A percentile compares a stretch with the other conserved stretches of the same genome.
phyloP scores from a whole-genome alignment of 1,139 yeast species.

The Sugiyamaella novakii region DNA sequence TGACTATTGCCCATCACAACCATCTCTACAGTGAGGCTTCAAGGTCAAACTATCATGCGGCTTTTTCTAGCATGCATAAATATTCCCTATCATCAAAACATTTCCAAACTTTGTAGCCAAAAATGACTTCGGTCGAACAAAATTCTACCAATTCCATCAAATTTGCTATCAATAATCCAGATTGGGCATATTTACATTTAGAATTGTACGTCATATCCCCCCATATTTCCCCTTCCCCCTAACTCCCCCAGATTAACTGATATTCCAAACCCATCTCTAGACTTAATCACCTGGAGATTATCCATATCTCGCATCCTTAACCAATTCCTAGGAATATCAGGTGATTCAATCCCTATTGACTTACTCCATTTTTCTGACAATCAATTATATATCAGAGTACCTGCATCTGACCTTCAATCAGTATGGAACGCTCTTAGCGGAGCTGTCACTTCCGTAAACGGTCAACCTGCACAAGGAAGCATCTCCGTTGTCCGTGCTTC shows the following conservation, averaged over 20 bases:
- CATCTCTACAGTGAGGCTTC: background rate
- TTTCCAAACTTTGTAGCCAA: background rate
- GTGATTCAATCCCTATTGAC: conserved; percentile 49
- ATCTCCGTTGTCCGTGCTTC: conserved; percentile 36
- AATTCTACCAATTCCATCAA: background rate
- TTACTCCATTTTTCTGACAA: conserved; percentile 38
- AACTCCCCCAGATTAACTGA: conserved; percentile 8
- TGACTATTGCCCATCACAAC: too few relatives aligned
- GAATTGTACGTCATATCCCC: conserved; percentile 39
- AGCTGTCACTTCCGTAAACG: conserved; percentile 15
- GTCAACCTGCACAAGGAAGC: conserved; percentile 26
- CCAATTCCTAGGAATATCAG: conserved; percentile 46
- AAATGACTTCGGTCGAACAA: background rate
- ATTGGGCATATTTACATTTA: conserved; percentile 45
- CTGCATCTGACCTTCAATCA: conserved; percentile 31
- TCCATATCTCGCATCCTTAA: conserved; percentile 42
- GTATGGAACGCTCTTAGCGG: conserved; percentile 36
- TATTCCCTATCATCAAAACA: background rate
- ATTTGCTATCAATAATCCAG: conserved; percentile 37
- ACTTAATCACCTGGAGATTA: conserved; percentile 49
- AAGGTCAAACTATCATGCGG: background rate
- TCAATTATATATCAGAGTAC: conserved; percentile 36
- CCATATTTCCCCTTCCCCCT: background rate
- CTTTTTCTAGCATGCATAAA: background rate
- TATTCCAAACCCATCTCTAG: conserved; percentile 29